These are phyloP conservation scores for Knoxdaviesia proteae DNA, from an alignment of 2,329 filamentous ascomycete genomes.

Conservation along the genomic window DNA sequence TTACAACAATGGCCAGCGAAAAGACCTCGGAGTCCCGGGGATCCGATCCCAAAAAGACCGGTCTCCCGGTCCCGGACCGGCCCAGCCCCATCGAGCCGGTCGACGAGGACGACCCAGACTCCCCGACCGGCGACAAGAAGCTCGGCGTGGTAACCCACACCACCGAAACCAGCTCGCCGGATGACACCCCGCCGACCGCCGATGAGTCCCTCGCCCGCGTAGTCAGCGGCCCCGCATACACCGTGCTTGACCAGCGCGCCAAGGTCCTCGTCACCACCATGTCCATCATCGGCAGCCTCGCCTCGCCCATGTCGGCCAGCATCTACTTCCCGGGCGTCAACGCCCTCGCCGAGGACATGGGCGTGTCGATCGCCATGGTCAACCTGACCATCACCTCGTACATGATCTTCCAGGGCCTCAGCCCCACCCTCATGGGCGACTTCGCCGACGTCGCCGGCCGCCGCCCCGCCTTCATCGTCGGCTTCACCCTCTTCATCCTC, in stretches of 20 bases:
- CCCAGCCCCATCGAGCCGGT: too few species aligned
- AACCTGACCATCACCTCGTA: constrained; percentile 33
- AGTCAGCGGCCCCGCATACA: too few species aligned
- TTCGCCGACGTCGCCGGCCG: constrained; percentile 33
- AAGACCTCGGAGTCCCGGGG: too few species aligned
- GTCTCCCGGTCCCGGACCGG: too few species aligned
- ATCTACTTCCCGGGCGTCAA: constrained; percentile 34
- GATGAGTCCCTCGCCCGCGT: too few species aligned
- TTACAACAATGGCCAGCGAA: too few species aligned
- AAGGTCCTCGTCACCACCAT: constrained; percentile 17
- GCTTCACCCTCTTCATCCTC: constrained; percentile 29
- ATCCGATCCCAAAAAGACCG: too few species aligned
- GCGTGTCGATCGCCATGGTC: constrained; percentile 19
- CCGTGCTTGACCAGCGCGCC: constrained; percentile 9
- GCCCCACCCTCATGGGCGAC: constrained; percentile 33
- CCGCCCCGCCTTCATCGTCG: constrained; percentile 30
- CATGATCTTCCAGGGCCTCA: constrained; percentile 39
- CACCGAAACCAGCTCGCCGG: too few species aligned
- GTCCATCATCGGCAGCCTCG: constrained; percentile 14
- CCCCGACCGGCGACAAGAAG: too few species aligned
- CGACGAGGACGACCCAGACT: too few species aligned
- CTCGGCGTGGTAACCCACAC: too few species aligned
- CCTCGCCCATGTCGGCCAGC: constrained; percentile 24
- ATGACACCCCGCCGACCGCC: too few species aligned
- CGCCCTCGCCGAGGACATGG: constrained; percentile 23